phyloP scores from a whole-genome alignment of 1,284 basidiomycete genomes.

The Cutaneotrichosporon cutaneum region DNA sequence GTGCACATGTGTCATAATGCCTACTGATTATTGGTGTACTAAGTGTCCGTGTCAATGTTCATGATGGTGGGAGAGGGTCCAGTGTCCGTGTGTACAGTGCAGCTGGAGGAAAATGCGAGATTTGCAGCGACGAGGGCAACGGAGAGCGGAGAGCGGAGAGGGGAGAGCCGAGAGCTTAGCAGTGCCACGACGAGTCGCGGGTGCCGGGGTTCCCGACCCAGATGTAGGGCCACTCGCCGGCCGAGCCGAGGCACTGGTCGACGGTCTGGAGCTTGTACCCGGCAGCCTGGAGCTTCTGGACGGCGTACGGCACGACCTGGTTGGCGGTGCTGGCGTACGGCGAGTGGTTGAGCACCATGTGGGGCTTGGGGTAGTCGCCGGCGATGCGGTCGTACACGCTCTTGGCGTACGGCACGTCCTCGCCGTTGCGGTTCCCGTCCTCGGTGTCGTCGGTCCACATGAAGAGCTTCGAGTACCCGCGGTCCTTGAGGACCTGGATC shows the following conservation, averaged over 20 bases:
- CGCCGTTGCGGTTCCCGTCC: conserved; percentile 38
- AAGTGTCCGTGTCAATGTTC: conserved; percentile 11
- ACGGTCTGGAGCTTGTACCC: conserved; percentile 50
- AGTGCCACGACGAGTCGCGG: conserved; percentile 44
- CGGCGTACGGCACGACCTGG: conserved; percentile 42
- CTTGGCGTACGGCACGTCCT: conserved; percentile 32
- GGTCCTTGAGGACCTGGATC: conserved; percentile 53
- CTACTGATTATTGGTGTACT: neutral
- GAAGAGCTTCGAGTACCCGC: conserved; percentile 54
- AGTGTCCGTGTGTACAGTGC: neutral
- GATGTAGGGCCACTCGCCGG: conserved; percentile 48
- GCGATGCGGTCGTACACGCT: conserved; percentile 32
- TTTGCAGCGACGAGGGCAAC: too few species aligned
- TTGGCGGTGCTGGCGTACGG: conserved; percentile 31
- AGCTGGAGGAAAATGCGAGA: neutral
- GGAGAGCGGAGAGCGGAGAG: neutral
- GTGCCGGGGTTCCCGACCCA: conserved; percentile 39
- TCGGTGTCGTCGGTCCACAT: conserved; percentile 49
- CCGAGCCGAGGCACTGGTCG: conserved; percentile 49
- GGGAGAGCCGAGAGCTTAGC: conserved; percentile 25
- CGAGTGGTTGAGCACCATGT: conserved; percentile 45
- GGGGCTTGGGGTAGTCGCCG: conserved; percentile 37
- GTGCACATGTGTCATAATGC: conserved; percentile 1
- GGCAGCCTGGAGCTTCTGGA: conserved; percentile 32
- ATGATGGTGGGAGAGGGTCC: neutral